Evolutionary conservation across 306 rosid species (phyloP).

Genomic region (Pachyrhizus erosus): DNA sequence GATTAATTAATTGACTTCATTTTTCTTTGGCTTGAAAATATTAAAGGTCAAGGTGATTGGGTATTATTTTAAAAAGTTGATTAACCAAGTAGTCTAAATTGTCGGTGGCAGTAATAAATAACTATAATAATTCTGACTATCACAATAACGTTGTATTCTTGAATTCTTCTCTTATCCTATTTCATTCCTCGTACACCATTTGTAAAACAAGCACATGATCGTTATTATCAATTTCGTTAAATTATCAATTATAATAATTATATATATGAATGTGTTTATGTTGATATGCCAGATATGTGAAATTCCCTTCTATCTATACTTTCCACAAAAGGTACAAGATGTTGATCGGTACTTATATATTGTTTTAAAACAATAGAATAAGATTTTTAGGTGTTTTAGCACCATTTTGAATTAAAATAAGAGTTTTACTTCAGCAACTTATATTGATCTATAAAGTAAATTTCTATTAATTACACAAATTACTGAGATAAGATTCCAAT

Average conservation of each 20-base stretch:
- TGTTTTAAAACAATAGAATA: too few species aligned
- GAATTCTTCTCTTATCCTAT: not conserved
- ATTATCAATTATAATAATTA: not conserved
- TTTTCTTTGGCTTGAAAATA: not conserved
- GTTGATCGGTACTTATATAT: not conserved
- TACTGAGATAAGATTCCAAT: too few species aligned
- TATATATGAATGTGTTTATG: not conserved
- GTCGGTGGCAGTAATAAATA: conserved; percentile 36
- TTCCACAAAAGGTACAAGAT: not conserved
- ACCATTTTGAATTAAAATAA: not conserved
- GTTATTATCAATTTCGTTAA: not conserved
- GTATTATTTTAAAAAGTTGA: not conserved
- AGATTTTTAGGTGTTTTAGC: too few species aligned
- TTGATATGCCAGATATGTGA: not conserved
- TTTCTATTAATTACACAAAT: not conserved
- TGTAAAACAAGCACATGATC: not conserved
- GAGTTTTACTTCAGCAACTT: not conserved
- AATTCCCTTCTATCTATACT: not conserved
- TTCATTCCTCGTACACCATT: not conserved
- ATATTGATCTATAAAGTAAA: not conserved
- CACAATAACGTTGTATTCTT: not conserved
- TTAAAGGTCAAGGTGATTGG: not conserved
- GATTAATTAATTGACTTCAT: not conserved
- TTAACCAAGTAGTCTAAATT: conserved; percentile 16
- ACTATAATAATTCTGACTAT: not conserved